phyloP scores from a whole-genome alignment of 441 rosid genomes.

The Populus trichocarpa region DNA sequence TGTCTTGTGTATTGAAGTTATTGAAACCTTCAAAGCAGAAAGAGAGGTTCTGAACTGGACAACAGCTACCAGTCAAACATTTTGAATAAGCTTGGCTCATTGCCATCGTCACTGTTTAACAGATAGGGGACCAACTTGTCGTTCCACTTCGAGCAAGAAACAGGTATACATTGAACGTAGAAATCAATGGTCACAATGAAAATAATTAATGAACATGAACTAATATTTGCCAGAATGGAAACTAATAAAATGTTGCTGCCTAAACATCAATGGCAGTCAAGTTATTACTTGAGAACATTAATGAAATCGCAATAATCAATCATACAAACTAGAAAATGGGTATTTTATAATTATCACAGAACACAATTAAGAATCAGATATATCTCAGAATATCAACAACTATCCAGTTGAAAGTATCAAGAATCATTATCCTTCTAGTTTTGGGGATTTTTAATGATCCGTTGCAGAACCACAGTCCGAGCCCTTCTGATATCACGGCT shows the following conservation, averaged over 20 bases:
- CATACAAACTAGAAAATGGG: not conserved
- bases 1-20: not conserved
- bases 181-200: not conserved
- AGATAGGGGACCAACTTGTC: not conserved
- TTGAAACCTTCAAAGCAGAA: not conserved
- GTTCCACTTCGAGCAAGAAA: not conserved
- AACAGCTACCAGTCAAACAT: not conserved
- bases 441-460: constrained; percentile 61
- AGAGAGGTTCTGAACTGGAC: not conserved
- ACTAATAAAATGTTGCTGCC: constrained; percentile 1
- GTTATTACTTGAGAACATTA: not conserved
- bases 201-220: not conserved
- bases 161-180: not conserved
- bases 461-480: constrained; percentile 79
- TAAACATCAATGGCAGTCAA: not conserved
- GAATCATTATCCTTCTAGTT: constrained; percentile 10
- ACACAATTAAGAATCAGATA: not conserved
- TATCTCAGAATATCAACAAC: not conserved
- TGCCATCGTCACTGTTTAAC: not conserved
- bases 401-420: not conserved
- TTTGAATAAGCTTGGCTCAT: not conserved
- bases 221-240: constrained; percentile 11
- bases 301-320: not conserved
- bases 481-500: constrained; percentile 74
- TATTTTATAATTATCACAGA: not conserved